Evolutionary conservation across 352 stramenopile genomes (phyloP), one percentile per base, ranked within the genome.

Genomic region (Phytophthora ohioensis): DNA sequence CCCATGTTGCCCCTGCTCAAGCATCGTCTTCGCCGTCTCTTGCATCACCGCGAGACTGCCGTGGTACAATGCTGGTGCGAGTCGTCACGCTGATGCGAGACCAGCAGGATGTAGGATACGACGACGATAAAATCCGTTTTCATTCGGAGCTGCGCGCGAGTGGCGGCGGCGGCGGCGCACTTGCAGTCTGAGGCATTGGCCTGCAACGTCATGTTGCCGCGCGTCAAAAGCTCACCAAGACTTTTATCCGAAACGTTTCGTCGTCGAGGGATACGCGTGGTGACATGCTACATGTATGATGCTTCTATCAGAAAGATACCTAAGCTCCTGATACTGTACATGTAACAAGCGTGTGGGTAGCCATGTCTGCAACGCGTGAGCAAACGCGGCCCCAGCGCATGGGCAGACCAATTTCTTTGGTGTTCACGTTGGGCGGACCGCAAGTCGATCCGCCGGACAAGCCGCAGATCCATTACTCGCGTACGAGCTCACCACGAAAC

Each of bases 401-500:
- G 32, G 5, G 30, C 32, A 41, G 12, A 35, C 30, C 39, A 69
- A 76, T 76, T 76, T 72, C 49, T 47, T 76, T 73, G 51, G 56
- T 72, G 68, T 52, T 62, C 32, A 59, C 41, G 39, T 21, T 41
- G 54, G 54, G 67, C 47, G 47, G 52, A 64, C 54, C 47, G 64
- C 67, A 36, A 75, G 60, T 58, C 36, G 61, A 71, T 57, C 48
- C 32, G 36, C 51, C 51, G 41, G 32, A 52, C 36, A 64, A 64
- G 54, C 64, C 55, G 45, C 35, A 47, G 63, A 57, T 60, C 56
- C 67, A 76, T 76, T 76, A 76, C 56, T 76, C 56, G 63, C 67
- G 48, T 39, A 43, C 58, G 53, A 69, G 43, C 63, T 68, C 59
- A 74, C 67, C 59, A 74, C 53, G 67, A 74, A 57, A 56, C 60